These are phyloP conservation scores for Lonicera japonica DNA, from an alignment of 129 eudicot genomes.

Conservation along the genomic window DNA sequence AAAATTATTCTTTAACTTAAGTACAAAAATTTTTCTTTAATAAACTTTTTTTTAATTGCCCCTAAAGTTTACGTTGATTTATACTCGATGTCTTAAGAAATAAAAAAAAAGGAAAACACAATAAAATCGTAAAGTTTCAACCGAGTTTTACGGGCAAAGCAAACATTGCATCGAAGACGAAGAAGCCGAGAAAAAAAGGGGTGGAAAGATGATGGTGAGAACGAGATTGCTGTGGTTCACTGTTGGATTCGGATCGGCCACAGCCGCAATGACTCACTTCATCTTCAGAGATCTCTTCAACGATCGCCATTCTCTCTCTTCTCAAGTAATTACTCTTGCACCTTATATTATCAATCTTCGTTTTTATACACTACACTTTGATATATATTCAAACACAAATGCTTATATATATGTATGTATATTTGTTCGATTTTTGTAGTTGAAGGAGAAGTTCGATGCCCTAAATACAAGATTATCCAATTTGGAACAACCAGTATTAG, in stretches of 20 bases:
- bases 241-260: slow-evolving; percentile 3
- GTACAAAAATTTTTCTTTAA: too few relatives aligned
- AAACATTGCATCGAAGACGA: too few relatives aligned
- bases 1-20: too few relatives aligned
- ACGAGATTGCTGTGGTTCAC: slow-evolving; percentile 15
- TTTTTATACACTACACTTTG: background rate
- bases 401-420: too few relatives aligned
- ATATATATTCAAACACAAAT: background rate
- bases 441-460: slow-evolving; percentile 10
- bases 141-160: too few relatives aligned
- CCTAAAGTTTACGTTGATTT: too few relatives aligned
- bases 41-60: too few relatives aligned
- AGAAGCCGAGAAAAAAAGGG: background rate
- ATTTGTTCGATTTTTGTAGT: background rate
- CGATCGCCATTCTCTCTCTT: slow-evolving; percentile 12
- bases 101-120: too few relatives aligned
- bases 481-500: slow-evolving; percentile 2
- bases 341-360: too few relatives aligned
- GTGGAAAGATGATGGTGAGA: slow-evolving; percentile 7
- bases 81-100: too few relatives aligned
- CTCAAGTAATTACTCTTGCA: background rate
- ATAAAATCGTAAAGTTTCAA: too few relatives aligned
- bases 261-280: slow-evolving; percentile 7
- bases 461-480: slow-evolving; percentile 8
- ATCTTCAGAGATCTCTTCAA: slow-evolving; percentile 10